Base-by-base conservation (phyloP, 371 early-diverging fungal genomes). In the Apophysomyces variabilis region DNA sequence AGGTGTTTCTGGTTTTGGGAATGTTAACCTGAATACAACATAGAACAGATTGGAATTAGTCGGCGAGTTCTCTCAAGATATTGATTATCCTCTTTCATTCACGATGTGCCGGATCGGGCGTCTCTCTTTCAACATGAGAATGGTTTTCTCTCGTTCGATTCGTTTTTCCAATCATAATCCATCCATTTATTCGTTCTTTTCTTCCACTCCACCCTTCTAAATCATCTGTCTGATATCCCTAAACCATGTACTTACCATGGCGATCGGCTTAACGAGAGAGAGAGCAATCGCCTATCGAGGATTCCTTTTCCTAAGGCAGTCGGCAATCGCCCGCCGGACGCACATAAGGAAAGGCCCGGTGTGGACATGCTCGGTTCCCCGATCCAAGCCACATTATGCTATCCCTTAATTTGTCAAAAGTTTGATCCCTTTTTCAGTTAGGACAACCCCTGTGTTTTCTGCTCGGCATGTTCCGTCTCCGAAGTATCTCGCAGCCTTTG, bases 1-100 rank as follows among this genome's bases (percentile, higher is more conserved):
- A 96, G 73, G 96, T 97, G 87, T 96, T 96, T 72, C 96, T 88
- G 84, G 95, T 93, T 90, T 98, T 98, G 83, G 98, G 98, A 70
- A 96, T 90, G 90, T 97, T 97, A 84, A 98, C 98, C 98, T 92
- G 70, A 9, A 46, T 41, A 5, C 41, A 41, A 5, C 8, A 41
- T 11, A 41, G 13, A 41, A n/a, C 7, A 50, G 21, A 1, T 16
- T 11, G 21, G 3, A 9, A 8, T 9, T 18, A 50, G 16, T 26
- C 54, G 21, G 21, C 54, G 5, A 9, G 5, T 50, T 26, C 21
- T n/a, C 35, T 50, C 32, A 26, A 26, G 21, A 3, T 9, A 50
- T 50, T 50, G 8, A 26, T 14, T 18, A 14, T 16, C 47, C 13
- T 7, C 18, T n/a, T 21, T 50, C 5, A n/a, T 21, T 50, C n/a